Percentiles rank a stretch among this genome's conserved stretches.
phyloP scores from a whole-genome alignment of 306 rosid species.

The Morella rubra region DNA sequence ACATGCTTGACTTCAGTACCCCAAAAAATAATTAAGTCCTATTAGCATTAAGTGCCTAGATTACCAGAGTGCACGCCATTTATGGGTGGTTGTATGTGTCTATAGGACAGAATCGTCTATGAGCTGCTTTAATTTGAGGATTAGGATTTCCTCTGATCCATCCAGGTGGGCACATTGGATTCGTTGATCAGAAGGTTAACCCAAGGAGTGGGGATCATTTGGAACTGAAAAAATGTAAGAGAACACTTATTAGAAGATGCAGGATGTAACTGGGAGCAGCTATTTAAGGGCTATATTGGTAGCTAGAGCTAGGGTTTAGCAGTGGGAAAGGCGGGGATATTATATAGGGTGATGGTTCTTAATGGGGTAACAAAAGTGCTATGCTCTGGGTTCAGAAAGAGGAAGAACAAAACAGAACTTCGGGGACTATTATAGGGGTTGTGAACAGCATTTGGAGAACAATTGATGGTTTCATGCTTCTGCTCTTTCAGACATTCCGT shows the following conservation, averaged over 20 bases:
- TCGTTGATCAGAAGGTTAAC: background rate
- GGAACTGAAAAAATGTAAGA: background rate
- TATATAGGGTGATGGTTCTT: background rate
- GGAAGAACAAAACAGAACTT: background rate
- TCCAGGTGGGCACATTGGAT: background rate
- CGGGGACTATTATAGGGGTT: background rate
- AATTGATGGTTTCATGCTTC: background rate
- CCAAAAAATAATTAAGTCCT: background rate
- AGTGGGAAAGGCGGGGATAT: background rate
- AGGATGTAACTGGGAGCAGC: background rate
- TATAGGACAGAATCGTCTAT: background rate
- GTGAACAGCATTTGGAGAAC: no score
- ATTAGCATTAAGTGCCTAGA: background rate
- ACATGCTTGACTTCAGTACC: conserved; percentile 13
- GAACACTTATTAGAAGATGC: background rate
- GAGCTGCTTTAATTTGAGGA: background rate
- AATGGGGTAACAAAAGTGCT: background rate
- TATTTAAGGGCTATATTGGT: conserved; percentile 8
- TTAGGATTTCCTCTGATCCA: background rate
- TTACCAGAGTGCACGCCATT: background rate
- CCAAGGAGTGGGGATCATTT: background rate
- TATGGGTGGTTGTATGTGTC: background rate
- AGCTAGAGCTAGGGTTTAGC: conserved; percentile 11
- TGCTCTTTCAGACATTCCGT: background rate
- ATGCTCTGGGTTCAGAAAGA: background rate